Base-by-base conservation (phyloP, 108 stramenopile genomes). In the Aurantiochytrium sp. region DNA sequence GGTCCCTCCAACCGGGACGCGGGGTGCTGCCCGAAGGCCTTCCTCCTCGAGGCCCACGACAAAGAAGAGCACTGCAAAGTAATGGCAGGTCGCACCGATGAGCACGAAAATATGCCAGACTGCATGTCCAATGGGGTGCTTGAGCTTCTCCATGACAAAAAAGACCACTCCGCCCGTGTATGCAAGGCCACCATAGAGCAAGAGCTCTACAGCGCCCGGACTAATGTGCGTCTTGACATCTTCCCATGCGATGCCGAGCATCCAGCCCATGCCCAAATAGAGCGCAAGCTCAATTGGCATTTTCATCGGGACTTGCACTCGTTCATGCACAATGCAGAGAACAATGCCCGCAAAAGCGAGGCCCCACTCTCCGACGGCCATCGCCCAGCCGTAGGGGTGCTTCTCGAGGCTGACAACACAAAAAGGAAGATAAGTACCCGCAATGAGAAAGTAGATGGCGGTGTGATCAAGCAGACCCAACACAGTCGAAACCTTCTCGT, bases 401-500 rank as follows among this genome's bases (percentile, higher is more conserved):
- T 98, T 94, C 42, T 91, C 93, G 60, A 96, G 90, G 44, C 94
- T 90, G 59, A 98, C 95, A 73, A 91, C 91, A 25, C 97, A 60
- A 90, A 98, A 97, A 10, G 99, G 99, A 21, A 97, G 97, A 92
- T 99, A 99, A 43, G 93, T 95, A 8, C 99, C 98, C 14, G 98
- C 97, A 90, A 99, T 98, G 25, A 99, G 93, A 53, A 98, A 90
- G 92, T 98, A 99, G 89, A 99, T 99, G 44, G 97, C 97, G 58
- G 96, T 94, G 89, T 97, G 96, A 92, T 99, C 99, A 88, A 98
- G 87, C 47, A 95, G 93, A 72, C 90, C 72, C 69, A 97, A 95
- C 58, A 96, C 93, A 72, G 90, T 93, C 58, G 91, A 90, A 28
- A 94, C 94, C 89, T 88, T 42, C 23, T 90, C 90, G 88, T 97